Evolutionary conservation across 2,329 filamentous ascomycete species (phyloP).

Genomic region (Coniochaeta hoffmannii): DNA sequence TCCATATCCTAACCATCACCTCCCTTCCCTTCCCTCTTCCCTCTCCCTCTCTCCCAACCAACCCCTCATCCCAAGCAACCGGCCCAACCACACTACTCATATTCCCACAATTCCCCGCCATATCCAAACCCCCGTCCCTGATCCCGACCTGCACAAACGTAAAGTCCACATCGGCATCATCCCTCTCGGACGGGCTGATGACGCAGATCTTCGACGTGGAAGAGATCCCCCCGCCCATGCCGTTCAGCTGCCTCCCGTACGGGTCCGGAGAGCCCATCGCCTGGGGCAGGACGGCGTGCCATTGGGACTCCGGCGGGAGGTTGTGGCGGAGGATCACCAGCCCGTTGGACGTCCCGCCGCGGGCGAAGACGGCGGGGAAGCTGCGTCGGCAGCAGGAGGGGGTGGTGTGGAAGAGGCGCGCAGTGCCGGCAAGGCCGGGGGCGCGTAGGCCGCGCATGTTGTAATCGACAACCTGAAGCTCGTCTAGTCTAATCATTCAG

Average conservation of each 20-base stretch:
- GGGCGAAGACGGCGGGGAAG: constrained; percentile 20
- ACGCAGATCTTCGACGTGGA: constrained; percentile 66
- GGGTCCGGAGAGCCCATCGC: constrained; percentile 60
- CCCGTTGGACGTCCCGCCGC: constrained; percentile 23
- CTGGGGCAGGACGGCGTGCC: constrained; percentile 15
- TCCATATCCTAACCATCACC: constrained; percentile 50
- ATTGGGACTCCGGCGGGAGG: constrained; percentile 14
- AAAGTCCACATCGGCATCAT: constrained; percentile 31
- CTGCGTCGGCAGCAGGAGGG: neutral
- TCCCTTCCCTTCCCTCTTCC: constrained; percentile 7
- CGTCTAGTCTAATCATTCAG: too few relatives aligned
- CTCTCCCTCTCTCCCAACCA: constrained; percentile 24
- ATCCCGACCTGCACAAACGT: constrained; percentile 66
- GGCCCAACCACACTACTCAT: constrained; percentile 63
- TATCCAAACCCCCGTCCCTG: constrained; percentile 51
- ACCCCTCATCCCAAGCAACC: constrained; percentile 48
- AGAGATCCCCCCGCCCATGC: constrained; percentile 62
- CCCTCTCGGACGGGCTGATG: constrained; percentile 33
- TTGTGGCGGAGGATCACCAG: constrained; percentile 15
- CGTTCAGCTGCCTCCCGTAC: constrained; percentile 63
- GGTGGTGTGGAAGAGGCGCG: neutral
- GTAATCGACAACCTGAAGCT: too few relatives aligned
- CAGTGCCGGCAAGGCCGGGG: neutral
- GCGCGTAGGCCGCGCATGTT: too few relatives aligned
- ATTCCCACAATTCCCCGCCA: constrained; percentile 69